phyloP scores from a whole-genome alignment of 257 asterid genomes.

The Euphrasia confusa region DNA sequence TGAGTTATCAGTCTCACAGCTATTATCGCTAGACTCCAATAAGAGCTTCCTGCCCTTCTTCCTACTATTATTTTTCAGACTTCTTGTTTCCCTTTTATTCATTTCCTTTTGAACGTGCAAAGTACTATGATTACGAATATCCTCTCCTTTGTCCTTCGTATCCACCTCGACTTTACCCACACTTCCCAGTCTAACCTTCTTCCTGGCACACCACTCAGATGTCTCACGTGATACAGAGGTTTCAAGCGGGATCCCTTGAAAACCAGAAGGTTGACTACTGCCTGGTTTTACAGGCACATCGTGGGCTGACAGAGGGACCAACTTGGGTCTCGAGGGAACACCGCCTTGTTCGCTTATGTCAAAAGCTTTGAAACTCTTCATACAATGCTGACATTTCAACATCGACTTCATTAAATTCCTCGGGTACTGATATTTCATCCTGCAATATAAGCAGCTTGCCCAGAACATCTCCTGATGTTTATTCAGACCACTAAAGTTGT shows the following conservation, averaged over 20 bases:
- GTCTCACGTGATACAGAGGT: conserved; percentile 30
- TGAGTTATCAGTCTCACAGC: conserved; percentile 43
- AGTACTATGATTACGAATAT: conserved; percentile 13
- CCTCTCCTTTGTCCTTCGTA: conserved; percentile 25
- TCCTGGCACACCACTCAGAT: conserved; percentile 27
- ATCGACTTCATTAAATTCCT: conserved; percentile 29
- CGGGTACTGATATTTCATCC: conserved; percentile 33
- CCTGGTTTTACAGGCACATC: conserved; percentile 27
- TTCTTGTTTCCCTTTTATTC: conserved; percentile 21
- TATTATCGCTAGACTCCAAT: conserved; percentile 52
- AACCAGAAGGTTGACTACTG: conserved; percentile 26
- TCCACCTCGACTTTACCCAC: conserved; percentile 28
- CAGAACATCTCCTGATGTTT: conserved; percentile 39
- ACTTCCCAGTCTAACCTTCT: conserved; percentile 28
- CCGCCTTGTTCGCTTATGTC: conserved; percentile 38
- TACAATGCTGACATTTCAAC: conserved; percentile 51
- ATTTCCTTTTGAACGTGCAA: conserved; percentile 20
- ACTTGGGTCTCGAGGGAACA: conserved; percentile 27
- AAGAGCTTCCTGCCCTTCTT: conserved; percentile 43
- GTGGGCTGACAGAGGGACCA: conserved; percentile 33
- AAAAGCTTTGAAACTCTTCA: conserved; percentile 32
- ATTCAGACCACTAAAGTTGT: conserved; percentile 38
- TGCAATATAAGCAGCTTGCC: conserved; percentile 66
- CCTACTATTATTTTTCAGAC: conserved; percentile 31
- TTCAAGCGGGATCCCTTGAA: conserved; percentile 25